These are phyloP conservation scores for Durotheca rogersii DNA, from an alignment of 495 filamentous ascomycete genomes.

Conservation along the genomic window DNA sequence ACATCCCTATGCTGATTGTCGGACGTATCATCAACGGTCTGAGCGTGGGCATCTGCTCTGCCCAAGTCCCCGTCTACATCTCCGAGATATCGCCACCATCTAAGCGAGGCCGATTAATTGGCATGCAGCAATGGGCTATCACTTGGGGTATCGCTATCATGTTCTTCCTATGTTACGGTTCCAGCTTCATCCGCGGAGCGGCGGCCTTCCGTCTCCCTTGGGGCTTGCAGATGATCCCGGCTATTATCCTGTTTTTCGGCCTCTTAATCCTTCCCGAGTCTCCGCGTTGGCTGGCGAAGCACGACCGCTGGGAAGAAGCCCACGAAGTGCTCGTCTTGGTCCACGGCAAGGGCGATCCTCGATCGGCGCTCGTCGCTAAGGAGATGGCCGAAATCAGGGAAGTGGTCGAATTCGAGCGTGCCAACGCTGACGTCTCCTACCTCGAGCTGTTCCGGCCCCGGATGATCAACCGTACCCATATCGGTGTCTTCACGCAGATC, in stretches of 20 bases:
- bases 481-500: slow-evolving; percentile 78
- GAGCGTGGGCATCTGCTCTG: slow-evolving; percentile 73
- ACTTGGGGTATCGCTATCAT: slow-evolving; percentile 83
- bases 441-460: slow-evolving; percentile 66
- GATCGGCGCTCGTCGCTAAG: slow-evolving; percentile 60
- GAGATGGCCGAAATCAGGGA: slow-evolving; percentile 72
- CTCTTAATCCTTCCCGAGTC: slow-evolving; percentile 71
- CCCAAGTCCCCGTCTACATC: slow-evolving; percentile 79
- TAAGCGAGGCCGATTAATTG: slow-evolving; percentile 69
- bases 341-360: slow-evolving; percentile 64
- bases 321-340: slow-evolving; percentile 63
- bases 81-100: slow-evolving; percentile 69
- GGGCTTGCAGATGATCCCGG: slow-evolving; percentile 75
- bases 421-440: slow-evolving; percentile 62
- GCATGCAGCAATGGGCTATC: slow-evolving; percentile 76
- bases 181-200: slow-evolving; percentile 61
- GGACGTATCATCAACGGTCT: slow-evolving; percentile 78
- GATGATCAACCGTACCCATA: slow-evolving; percentile 74
- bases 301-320: slow-evolving; percentile 73
- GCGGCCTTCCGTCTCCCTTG: slow-evolving; percentile 72
- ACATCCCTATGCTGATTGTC: slow-evolving; percentile 71
- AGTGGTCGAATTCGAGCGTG: slow-evolving; percentile 68
- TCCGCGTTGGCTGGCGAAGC: slow-evolving; percentile 73
- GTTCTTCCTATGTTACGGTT: slow-evolving; percentile 79
- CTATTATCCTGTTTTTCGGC: slow-evolving; percentile 60